Evolutionary conservation across 2,329 filamentous ascomycete genomes (phyloP), one percentile per base, ranked within the genome.

Genomic region (Corinectria fuckeliana): DNA sequence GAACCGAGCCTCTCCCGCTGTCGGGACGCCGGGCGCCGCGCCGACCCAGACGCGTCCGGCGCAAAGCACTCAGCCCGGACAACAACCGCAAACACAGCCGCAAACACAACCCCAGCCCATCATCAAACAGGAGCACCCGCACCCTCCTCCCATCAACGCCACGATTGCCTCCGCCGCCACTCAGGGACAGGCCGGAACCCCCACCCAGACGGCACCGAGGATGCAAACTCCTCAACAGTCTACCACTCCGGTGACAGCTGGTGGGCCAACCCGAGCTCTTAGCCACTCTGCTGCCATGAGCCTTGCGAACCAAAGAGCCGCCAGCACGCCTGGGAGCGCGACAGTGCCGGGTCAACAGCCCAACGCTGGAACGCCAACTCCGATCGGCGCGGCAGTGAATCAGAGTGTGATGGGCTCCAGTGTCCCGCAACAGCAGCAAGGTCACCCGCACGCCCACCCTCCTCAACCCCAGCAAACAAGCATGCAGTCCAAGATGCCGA

Each of bases 401-500:
- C 70, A 74, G 48, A 67, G 68, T 20, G 65, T 74, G 25, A 74
- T 74, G 68, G 73, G 69, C 18, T 69, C 74, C 6, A 74, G 71
- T 42, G 62, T 66, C 36, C 70, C 66, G 28, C 71, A 64, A 56
- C 70, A 69, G 21, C 78, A 79, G 56, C 73, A 76, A 56, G 75
- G 75, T 3, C 81, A 83, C 57, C 71, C 78, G 4, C 82, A 85
- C 63, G 79, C 80, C 8, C 82, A 85, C 61, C 81, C 82, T 3
- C 75, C 79, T 25, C 79, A 80, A 30, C 63, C 69, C 14, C 78
- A 75, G 49, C 76, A 75, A 30, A 68, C 77, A 13, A 74, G 75
- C 14, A 71, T 83, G 74, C 78, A 85, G 41, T 75, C 79, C 44
- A 93, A 92, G 73, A 90, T 95, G 80, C 88, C 89, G 0, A 96